Percentiles rank a stretch among this genome's conserved stretches.
These are phyloP conservation scores for Stagonosporopsis rhizophila DNA, from an alignment of 2,329 filamentous ascomycete species.

Conservation along the genomic window DNA sequence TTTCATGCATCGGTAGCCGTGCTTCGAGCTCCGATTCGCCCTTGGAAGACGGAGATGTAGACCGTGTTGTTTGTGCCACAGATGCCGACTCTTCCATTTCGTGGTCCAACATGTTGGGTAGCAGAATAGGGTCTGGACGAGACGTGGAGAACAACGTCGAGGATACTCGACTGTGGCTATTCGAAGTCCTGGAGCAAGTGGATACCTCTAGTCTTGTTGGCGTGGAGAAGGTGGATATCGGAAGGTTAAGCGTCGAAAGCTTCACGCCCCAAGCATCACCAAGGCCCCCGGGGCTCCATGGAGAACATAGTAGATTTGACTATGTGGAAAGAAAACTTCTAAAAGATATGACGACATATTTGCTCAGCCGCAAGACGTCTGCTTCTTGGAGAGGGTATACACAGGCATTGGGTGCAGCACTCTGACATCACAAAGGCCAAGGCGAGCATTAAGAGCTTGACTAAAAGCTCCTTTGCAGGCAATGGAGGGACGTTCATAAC, in stretches of 20 bases:
- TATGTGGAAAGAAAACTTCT: neutral
- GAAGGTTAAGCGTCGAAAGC: constrained; percentile 10
- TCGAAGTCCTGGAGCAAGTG: constrained; percentile 6
- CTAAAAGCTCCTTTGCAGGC: constrained; percentile 15
- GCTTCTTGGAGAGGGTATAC: neutral
- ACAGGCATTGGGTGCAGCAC: neutral
- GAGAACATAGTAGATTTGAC: neutral
- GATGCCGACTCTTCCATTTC: neutral
- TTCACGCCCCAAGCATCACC: constrained; percentile 14
- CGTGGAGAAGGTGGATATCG: constrained; percentile 6
- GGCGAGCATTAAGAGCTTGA: constrained; percentile 14
- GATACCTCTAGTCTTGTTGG: constrained; percentile 3
- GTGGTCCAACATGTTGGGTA: constrained; percentile 9
- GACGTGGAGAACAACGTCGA: neutral
- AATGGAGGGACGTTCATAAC: constrained; percentile 18
- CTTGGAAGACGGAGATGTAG: constrained; percentile 6
- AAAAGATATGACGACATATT: constrained; percentile 12
- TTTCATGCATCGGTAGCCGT: neutral
- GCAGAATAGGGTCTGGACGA: neutral
- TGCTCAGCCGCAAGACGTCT: neutral
- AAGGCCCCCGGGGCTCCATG: constrained; percentile 1
- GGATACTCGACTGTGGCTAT: constrained; percentile 1
- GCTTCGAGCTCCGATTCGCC: constrained; percentile 4
- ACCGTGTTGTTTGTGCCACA: constrained; percentile 1
- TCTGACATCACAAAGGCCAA: constrained; percentile 23